phyloP scores from a whole-genome alignment of 306 rosid species.

The Trichosanthes cucumerina region DNA sequence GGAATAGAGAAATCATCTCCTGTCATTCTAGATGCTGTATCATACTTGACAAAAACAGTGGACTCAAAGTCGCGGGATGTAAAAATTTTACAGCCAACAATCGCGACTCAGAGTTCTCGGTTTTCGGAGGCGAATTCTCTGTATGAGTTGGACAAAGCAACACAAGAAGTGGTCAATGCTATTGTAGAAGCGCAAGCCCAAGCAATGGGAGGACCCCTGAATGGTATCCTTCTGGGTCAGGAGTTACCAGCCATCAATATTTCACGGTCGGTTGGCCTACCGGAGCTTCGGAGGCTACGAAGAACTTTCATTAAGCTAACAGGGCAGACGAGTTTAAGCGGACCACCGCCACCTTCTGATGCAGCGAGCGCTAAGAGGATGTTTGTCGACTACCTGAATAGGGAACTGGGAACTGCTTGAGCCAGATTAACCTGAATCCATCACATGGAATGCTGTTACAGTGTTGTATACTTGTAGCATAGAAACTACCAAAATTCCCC shows the following conservation, averaged over 20 bases:
- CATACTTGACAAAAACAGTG: slow-evolving; percentile 53
- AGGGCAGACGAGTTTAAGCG: slow-evolving; percentile 93
- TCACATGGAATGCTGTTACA: background rate
- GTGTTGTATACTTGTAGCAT: slow-evolving; percentile 3
- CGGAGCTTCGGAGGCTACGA: slow-evolving; percentile 75
- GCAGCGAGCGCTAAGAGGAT: slow-evolving; percentile 81
- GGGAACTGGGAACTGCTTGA: slow-evolving; percentile 67
- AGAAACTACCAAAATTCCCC: background rate
- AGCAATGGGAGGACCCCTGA: slow-evolving; percentile 75
- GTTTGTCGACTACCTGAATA: slow-evolving; percentile 92
- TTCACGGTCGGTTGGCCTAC: slow-evolving; percentile 61
- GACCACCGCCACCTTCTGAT: slow-evolving; percentile 79
- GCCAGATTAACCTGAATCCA: slow-evolving; percentile 5
- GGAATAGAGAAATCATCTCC: slow-evolving; percentile 47
- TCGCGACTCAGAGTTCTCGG: slow-evolving; percentile 64
- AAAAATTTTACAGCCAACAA: slow-evolving; percentile 80
- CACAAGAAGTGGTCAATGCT: slow-evolving; percentile 70
- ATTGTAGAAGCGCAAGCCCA: slow-evolving; percentile 77
- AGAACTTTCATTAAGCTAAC: slow-evolving; percentile 77
- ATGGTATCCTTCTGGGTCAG: slow-evolving; percentile 57
- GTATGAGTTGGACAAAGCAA: slow-evolving; percentile 74
- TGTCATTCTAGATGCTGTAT: slow-evolving; percentile 48
- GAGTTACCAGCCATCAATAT: slow-evolving; percentile 54
- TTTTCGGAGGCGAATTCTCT: slow-evolving; percentile 77
- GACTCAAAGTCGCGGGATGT: slow-evolving; percentile 77